These are phyloP conservation scores for Candida tetrigidarum DNA, from an alignment of 1,139 yeast species.

Conservation along the genomic window DNA sequence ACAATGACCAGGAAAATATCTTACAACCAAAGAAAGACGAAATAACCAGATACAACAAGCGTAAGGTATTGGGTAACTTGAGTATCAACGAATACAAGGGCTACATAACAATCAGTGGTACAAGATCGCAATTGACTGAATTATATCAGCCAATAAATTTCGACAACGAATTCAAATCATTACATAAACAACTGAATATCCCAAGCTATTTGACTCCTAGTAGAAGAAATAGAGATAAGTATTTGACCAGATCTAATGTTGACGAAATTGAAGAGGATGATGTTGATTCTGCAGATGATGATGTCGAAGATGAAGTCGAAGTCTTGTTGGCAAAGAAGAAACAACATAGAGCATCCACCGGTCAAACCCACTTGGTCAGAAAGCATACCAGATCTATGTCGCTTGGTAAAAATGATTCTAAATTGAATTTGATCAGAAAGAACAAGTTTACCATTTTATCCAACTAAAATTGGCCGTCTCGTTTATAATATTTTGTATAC, in stretches of 20 bases:
- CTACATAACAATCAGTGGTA: conserved; percentile 22
- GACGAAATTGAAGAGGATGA: conserved; percentile 20
- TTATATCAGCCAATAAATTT: conserved; percentile 37
- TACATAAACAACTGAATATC: conserved; percentile 36
- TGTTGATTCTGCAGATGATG: conserved; percentile 15
- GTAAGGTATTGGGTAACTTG: conserved; percentile 40
- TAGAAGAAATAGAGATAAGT: conserved; percentile 27
- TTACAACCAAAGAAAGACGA: conserved; percentile 41
- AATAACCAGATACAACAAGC: conserved; percentile 17
- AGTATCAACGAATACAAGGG: conserved; percentile 41
- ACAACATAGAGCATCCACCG: conserved; percentile 2
- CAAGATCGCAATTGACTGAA: conserved; percentile 28
- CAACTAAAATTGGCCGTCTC: conserved; percentile 5
- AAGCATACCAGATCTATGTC: conserved; percentile 42
- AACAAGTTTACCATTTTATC: conserved; percentile 22
- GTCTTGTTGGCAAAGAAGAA: conserved; percentile 24
- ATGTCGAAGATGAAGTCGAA: conserved; percentile 38
- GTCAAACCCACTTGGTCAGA: conserved; percentile 16
- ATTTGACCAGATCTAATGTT: conserved; percentile 27
- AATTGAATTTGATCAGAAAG: conserved; percentile 37
- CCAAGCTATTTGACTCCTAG: conserved; percentile 43
- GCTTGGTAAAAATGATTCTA: conserved; percentile 44
- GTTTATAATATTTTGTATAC: conserved; percentile 1
- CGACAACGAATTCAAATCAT: conserved; percentile 37
- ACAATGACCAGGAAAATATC: conserved; percentile 49